Evolutionary conservation across 306 rosid genomes (phyloP).

Genomic region (Purshia tridentata): DNA sequence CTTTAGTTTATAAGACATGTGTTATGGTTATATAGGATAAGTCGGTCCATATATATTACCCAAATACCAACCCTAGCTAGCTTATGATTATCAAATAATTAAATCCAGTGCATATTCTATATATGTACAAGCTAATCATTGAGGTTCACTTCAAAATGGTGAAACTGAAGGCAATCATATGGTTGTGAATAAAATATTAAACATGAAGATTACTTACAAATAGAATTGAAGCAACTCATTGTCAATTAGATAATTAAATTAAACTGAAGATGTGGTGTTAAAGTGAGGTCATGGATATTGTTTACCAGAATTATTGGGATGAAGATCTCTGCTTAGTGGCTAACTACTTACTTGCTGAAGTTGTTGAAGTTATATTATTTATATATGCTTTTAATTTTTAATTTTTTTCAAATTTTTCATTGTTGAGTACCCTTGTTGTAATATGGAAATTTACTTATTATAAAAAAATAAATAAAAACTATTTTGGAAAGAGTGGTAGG

Average conservation of each 20-base stretch:
- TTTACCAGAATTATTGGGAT: slow-evolving; percentile 7
- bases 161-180: slow-evolving; percentile 16
- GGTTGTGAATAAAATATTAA: neutral
- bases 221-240: neutral
- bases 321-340: slow-evolving; percentile 19
- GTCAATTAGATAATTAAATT: neutral
- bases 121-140: slow-evolving; percentile 20
- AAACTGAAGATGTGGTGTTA: slow-evolving; percentile 3
- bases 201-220: neutral
- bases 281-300: slow-evolving; percentile 14
- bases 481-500: no score
- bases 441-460: no score
- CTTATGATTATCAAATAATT: slow-evolving; percentile 18
- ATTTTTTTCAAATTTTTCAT: no score
- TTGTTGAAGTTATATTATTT: neutral
- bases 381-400: no score
- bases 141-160: slow-evolving; percentile 21
- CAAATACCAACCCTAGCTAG: neutral
- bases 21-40: neutral
- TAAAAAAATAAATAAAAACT: no score
- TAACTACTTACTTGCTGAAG: neutral
- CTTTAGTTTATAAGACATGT: neutral
- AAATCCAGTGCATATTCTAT: slow-evolving; percentile 9
- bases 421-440: no score
- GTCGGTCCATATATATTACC: neutral